A percentile compares a stretch with the other conserved stretches of the same genome.
phyloP scores from a whole-genome alignment of 139 green algal species.

The Parachlorella kessleri region DNA sequence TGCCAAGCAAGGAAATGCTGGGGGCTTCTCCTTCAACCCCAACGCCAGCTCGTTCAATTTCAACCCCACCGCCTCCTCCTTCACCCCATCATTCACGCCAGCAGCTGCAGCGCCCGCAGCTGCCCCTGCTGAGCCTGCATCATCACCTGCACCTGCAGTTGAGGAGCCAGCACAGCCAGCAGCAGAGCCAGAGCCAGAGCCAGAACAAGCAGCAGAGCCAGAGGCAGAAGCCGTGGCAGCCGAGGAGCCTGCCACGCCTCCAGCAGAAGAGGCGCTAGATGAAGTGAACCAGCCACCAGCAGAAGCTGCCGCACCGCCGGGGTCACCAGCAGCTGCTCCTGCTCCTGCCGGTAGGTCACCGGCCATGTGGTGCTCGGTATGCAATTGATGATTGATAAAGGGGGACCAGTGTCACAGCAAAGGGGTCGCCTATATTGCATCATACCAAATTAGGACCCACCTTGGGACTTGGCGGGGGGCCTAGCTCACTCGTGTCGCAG shows the following conservation, averaged over 20 bases:
- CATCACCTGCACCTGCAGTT: constrained; percentile 13
- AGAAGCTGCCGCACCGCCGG: not conserved
- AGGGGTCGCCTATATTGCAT: too few relatives aligned
- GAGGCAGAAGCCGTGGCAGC: constrained; percentile 21
- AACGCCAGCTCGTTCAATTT: constrained; percentile 68
- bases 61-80: constrained; percentile 58
- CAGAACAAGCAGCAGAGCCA: not conserved
- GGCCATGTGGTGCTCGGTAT: too few relatives aligned
- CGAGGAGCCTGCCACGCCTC: constrained; percentile 2
- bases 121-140: constrained; percentile 8
- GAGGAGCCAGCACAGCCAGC: not conserved
- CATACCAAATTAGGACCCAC: too few relatives aligned
- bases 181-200: not conserved
- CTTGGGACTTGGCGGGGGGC: too few relatives aligned
- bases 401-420: too few relatives aligned
- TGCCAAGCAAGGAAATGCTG: not conserved
- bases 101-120: constrained; percentile 5
- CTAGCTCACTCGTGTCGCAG: too few relatives aligned
- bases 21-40: constrained; percentile 56
- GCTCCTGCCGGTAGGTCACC: too few relatives aligned
- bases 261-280: not conserved
- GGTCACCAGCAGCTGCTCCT: too few relatives aligned
- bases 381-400: too few relatives aligned
- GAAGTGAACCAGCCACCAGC: not conserved
- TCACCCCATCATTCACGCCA: constrained; percentile 37